Base-by-base conservation (phyloP, 1,139 yeast genomes). In the Candida sojae region DNA sequence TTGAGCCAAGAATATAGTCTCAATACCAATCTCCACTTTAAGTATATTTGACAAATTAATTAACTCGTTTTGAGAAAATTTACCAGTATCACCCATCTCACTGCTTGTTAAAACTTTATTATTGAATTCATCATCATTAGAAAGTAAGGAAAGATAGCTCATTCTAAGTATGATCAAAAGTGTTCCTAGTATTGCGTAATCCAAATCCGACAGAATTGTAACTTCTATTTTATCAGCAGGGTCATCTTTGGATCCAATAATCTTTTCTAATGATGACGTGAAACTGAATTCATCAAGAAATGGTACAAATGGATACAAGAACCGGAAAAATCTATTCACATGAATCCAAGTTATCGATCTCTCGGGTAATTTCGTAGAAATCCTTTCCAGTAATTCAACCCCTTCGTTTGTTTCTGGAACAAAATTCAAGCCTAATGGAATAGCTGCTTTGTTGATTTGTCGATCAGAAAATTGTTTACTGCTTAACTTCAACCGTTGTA, bases 221-320 rank as follows among this genome's bases (percentile, higher is more conserved):
- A 61, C 44, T 6, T 53, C 51, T 5, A 50, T 39, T 5, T 45
- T 49, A 29, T 57, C 60, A 26, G 58, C 61, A 29, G 39, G 44
- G 30, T 50, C 55, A 3, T 52, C 51, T 28, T 53, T 56, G 0
- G 57, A 53, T 4, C 54, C 69, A 21, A 68, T 52, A 1, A 68
- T 48, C 8, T 57, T 40, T 6, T 49, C 35, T 23, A 64, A 49
- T 12, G 51, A 53, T 9, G 43, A 41, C 29, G 44, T 57, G 39
- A 58, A 59, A 57, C 3, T 51, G 4, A 44, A 48, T 53, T 81
- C 81, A 51, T 79, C 82, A n/a, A 80, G 46, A 45, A 71, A 68
- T 1, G 85, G 85, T 46, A 72, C 56, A 47, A 74, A 68, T 0
- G 79, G 78, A 51, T 77, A 77, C 10, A 78, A 67, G 29, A 64